phyloP scores from a whole-genome alignment of 106 monocot genomes.

The Ottelia alismoides region DNA sequence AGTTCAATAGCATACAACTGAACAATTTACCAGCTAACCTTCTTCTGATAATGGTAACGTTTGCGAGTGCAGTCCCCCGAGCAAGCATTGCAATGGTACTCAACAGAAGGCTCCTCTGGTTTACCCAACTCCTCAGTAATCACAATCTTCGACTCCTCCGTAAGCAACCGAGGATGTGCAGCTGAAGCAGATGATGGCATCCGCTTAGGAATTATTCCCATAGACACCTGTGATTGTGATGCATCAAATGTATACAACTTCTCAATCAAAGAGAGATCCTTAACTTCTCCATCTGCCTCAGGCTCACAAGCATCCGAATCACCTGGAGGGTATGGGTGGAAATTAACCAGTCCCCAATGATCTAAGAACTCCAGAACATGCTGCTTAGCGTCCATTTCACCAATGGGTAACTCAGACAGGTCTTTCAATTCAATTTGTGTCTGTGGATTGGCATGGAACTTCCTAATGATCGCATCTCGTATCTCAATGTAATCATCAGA shows the following conservation, averaged over 20 bases:
- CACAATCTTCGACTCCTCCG: conserved; percentile 52
- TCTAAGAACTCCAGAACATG: conserved; percentile 84
- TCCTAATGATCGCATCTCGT: conserved; percentile 70
- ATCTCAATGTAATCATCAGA: conserved; percentile 66
- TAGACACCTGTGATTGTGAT: too few species aligned
- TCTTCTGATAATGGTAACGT: conserved; percentile 88
- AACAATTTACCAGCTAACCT: too few species aligned
- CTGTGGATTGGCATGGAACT: conserved; percentile 57
- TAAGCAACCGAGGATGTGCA: conserved; percentile 25
- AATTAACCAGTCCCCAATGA: conserved; percentile 95
- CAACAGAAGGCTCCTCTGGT: conserved; percentile 79
- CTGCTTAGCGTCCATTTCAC: conserved; percentile 47
- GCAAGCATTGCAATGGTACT: conserved; percentile 97
- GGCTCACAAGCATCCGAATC: conserved; percentile 9
- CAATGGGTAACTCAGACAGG: conserved; percentile 35
- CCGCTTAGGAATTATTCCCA: too few species aligned
- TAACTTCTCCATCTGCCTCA: conserved; percentile 14
- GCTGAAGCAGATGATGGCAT: conserved; percentile 21
- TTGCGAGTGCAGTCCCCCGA: conserved; percentile 86
- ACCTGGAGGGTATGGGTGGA: conserved; percentile 69
- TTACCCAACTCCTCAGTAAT: conserved; percentile 48
- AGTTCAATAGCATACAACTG: too few species aligned
- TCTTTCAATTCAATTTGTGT: conserved; percentile 50
- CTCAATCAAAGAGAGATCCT: conserved; percentile 28
- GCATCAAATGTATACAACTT: conserved; percentile 73